phyloP scores from a whole-genome alignment of 495 filamentous ascomycete genomes.

The Talaromyces wortmannii region DNA sequence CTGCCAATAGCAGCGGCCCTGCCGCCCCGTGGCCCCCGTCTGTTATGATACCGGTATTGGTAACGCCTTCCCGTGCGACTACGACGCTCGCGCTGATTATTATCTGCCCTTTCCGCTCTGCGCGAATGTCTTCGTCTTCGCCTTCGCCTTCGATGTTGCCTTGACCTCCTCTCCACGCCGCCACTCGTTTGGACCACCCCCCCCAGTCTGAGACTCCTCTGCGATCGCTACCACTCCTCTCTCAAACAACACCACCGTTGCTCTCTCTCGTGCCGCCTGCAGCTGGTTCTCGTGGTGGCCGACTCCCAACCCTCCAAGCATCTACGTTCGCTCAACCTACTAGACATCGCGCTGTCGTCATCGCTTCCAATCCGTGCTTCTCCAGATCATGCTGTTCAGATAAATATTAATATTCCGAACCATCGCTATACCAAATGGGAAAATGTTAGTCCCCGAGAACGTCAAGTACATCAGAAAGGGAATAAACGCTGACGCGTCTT shows the following conservation, averaged over 20 bases:
- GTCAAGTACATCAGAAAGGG: slow-evolving; percentile 3
- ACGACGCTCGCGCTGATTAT: too few species aligned
- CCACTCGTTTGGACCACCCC: not conserved
- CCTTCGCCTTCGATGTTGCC: not conserved
- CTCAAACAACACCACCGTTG: not conserved
- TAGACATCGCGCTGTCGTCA: not conserved
- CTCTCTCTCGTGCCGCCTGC: not conserved
- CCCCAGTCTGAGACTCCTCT: not conserved
- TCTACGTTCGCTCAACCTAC: slow-evolving; percentile 1
- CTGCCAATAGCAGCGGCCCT: not conserved
- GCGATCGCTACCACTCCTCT: not conserved
- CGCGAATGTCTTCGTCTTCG: not conserved
- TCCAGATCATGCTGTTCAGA: slow-evolving; percentile 4
- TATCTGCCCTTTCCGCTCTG: not conserved
- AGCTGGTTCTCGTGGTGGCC: not conserved
- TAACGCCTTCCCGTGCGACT: too few species aligned
- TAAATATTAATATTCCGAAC: slow-evolving; percentile 3
- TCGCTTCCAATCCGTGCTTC: not conserved
- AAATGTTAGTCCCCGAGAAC: slow-evolving; percentile 30
- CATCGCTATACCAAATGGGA: slow-evolving; percentile 31
- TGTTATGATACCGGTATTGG: too few species aligned
- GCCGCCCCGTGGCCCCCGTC: too few species aligned
- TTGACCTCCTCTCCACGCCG: not conserved
- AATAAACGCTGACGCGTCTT: slow-evolving; percentile 1
- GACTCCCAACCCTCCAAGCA: not conserved